These are phyloP conservation scores for Alternaria sp. DNA, from an alignment of 2,329 filamentous ascomycete genomes.

Conservation along the genomic window DNA sequence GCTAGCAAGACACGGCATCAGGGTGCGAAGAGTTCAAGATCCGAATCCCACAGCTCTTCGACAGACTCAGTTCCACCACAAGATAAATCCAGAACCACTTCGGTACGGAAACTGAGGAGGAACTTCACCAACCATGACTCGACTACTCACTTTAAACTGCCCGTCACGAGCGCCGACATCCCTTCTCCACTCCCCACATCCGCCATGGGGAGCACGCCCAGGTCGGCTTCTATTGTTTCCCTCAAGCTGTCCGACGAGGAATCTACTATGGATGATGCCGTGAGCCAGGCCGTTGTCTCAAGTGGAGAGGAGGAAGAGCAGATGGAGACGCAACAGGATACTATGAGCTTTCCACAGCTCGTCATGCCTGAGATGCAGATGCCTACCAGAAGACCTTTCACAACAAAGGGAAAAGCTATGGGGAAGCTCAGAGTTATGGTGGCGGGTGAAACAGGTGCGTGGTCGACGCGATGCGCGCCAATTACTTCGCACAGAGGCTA, in stretches of 20 bases:
- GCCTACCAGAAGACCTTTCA: conserved; percentile 89
- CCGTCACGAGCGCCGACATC: conserved; percentile 26
- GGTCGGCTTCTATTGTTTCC: conserved; percentile 67
- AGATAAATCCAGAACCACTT: conserved; percentile 32
- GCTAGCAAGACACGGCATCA: conserved; percentile 39
- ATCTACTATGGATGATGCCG: conserved; percentile 62
- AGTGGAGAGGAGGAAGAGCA: conserved; percentile 64
- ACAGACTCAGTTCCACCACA: conserved; percentile 25
- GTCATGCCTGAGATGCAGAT: conserved; percentile 97
- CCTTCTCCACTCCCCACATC: conserved; percentile 59
- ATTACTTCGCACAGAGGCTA: not conserved
- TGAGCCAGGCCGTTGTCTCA: conserved; percentile 64
- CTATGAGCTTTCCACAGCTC: conserved; percentile 72
- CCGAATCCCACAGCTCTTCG: conserved; percentile 36
- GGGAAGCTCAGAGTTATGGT: conserved; percentile 90
- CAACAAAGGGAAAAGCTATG: conserved; percentile 81
- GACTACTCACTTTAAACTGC: conserved; percentile 37
- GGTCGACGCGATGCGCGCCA: not conserved
- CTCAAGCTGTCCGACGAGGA: conserved; percentile 67
- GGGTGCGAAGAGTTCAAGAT: conserved; percentile 38
- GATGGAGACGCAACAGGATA: conserved; percentile 47
- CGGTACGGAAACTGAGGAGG: conserved; percentile 32
- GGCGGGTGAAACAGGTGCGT: conserved; percentile 76
- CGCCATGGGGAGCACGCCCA: conserved; percentile 66
- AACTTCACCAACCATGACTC: conserved; percentile 34